Conservation (phyloP, 2,329 filamentous ascomycete genomes). For the Diaporthe humulicola region DNA sequence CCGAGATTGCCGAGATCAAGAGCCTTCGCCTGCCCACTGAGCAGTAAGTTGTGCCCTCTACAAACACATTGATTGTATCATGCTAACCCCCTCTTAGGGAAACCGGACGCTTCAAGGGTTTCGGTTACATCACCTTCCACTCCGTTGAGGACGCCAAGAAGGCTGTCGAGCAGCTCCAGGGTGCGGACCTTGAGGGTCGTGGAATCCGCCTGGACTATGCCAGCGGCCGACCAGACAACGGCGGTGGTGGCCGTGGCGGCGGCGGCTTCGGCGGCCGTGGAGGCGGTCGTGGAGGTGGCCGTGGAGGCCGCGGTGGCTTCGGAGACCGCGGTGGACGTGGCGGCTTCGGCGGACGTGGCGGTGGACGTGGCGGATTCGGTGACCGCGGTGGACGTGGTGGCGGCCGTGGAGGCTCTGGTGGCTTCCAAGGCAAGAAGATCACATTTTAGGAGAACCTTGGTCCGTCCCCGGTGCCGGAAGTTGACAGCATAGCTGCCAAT, state of each 20-base stretch:
- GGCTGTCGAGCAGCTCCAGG: slow-evolving; percentile 74
- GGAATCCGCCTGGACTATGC: slow-evolving; percentile 86
- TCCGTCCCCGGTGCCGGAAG: slow-evolving; percentile 4
- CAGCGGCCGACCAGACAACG: slow-evolving; percentile 67
- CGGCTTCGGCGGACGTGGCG: slow-evolving; percentile 60
- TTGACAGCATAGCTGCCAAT: background rate
- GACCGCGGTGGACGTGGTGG: slow-evolving; percentile 53
- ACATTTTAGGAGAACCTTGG: slow-evolving; percentile 66
- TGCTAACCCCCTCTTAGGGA: slow-evolving; percentile 66
- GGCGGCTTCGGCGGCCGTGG: slow-evolving; percentile 64
- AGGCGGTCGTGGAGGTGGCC: slow-evolving; percentile 65
- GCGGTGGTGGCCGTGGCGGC: slow-evolving; percentile 64
- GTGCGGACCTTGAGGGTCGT: slow-evolving; percentile 77
- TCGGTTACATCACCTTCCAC: slow-evolving; percentile 89
- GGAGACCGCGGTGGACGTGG: slow-evolving; percentile 61
- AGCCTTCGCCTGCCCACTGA: slow-evolving; percentile 92
- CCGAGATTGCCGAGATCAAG: slow-evolving; percentile 76
- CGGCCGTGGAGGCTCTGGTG: slow-evolving; percentile 56
- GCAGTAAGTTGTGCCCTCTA: slow-evolving; percentile 63
- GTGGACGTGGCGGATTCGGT: slow-evolving; percentile 60
- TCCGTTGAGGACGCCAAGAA: slow-evolving; percentile 86
- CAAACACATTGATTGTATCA: background rate
- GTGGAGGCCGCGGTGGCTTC: slow-evolving; percentile 55
- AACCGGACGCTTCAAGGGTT: slow-evolving; percentile 87
- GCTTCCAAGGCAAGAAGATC: slow-evolving; percentile 85